These are phyloP conservation scores for Malassezia sympodialis DNA, from an alignment of 1,284 basidiomycete species.

Conservation along the genomic window DNA sequence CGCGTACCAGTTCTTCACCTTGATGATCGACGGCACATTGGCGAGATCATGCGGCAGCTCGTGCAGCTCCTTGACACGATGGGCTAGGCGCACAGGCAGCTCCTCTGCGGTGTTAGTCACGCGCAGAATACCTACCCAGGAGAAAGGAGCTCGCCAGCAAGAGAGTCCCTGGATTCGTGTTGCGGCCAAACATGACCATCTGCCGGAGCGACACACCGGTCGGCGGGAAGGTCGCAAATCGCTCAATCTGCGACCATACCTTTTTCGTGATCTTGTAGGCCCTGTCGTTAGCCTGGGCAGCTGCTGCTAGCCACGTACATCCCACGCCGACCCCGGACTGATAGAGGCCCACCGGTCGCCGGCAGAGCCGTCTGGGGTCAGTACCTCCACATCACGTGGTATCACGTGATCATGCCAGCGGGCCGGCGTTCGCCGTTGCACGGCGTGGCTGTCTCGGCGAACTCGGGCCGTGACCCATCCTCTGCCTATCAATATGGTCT, in stretches of 20 bases:
- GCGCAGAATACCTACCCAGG: constrained; percentile 9
- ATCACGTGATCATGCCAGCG: constrained; percentile 19
- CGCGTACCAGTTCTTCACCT: constrained; percentile 97
- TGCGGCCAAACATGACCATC: constrained; percentile 47
- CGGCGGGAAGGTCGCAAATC: constrained; percentile 46
- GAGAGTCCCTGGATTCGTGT: constrained; percentile 43
- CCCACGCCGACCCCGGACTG: neutral
- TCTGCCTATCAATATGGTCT: constrained; percentile 16
- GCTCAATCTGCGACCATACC: constrained; percentile 41
- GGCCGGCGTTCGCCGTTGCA: constrained; percentile 15
- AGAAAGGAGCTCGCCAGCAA: constrained; percentile 44
- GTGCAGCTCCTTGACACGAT: constrained; percentile 92
- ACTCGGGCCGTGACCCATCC: constrained; percentile 5
- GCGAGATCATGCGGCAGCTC: constrained; percentile 83
- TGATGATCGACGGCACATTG: constrained; percentile 83
- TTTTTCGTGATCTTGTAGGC: constrained; percentile 39
- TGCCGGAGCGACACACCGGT: constrained; percentile 47
- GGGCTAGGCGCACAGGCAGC: constrained; percentile 83
- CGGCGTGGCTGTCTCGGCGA: neutral
- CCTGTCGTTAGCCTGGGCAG: constrained; percentile 11
- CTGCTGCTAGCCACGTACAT: constrained; percentile 8
- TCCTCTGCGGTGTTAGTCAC: constrained; percentile 57
- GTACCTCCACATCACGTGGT: constrained; percentile 10
- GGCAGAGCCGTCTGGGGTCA: neutral
- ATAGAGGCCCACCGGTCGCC: neutral